These are phyloP conservation scores for Nicotiana paniculata DNA, from an alignment of 257 asterid genomes.

Conservation along the genomic window DNA sequence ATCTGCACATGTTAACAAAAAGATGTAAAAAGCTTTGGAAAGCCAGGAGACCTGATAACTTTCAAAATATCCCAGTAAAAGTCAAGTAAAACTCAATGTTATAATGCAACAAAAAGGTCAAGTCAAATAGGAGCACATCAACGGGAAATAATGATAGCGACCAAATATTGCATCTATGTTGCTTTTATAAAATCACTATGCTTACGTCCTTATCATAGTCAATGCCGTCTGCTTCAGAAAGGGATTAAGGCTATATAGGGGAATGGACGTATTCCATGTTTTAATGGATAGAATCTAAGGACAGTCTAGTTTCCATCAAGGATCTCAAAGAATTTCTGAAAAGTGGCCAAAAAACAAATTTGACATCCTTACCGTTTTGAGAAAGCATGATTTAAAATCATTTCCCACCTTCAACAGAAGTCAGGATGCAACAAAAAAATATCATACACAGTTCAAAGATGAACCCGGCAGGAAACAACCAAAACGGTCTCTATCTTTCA, in stretches of 20 bases:
- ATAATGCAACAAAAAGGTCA: not conserved
- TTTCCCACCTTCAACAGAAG: not conserved
- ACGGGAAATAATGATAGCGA: not conserved
- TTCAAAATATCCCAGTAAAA: not conserved
- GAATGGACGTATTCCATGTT: not conserved
- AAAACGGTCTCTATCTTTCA: not conserved
- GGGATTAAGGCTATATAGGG: not conserved
- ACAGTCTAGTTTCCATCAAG: not conserved
- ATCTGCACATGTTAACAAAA: conserved; percentile 39
- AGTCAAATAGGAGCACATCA: not conserved
- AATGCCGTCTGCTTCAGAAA: not conserved
- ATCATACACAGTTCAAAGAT: not conserved
- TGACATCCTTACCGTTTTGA: not conserved
- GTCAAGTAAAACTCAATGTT: not conserved
- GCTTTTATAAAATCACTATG: not conserved
- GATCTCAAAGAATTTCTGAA: not conserved
- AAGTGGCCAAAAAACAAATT: not conserved
- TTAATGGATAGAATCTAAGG: not conserved
- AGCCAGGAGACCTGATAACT: conserved; percentile 1
- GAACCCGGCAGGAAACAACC: not conserved
- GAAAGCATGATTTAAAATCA: conserved; percentile 4
- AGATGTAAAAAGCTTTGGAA: not conserved
- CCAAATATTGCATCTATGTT: not conserved
- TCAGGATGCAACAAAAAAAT: not conserved
- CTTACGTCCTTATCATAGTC: not conserved